phyloP scores from a whole-genome alignment of 805 yeast species.

The Clavispora phyllophila region DNA sequence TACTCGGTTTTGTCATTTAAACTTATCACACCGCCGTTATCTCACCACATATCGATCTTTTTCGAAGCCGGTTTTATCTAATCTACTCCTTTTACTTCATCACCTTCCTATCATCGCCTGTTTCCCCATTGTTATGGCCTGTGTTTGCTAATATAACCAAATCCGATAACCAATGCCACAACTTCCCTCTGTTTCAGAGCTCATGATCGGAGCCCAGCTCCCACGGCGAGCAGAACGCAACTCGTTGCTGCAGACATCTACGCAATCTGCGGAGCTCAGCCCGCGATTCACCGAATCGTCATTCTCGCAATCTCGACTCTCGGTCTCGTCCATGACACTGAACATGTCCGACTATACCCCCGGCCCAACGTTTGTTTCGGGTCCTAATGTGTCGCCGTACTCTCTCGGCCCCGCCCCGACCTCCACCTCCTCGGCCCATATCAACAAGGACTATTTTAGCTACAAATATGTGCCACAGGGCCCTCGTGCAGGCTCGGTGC shows the following conservation, averaged over 20 bases:
- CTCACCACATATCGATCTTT: neutral
- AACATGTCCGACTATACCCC: neutral
- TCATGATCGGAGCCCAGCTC: constrained; percentile 15
- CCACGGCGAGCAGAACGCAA: neutral
- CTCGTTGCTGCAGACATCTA: neutral
- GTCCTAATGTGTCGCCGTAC: neutral
- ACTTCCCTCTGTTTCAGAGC: constrained; percentile 17
- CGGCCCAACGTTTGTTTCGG: neutral
- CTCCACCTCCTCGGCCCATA: neutral
- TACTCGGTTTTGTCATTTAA: neutral
- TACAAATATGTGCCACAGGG: neutral
- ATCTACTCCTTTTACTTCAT: neutral
- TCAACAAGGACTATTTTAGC: neutral
- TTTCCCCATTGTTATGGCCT: neutral
- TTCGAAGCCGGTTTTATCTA: neutral
- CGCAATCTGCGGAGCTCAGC: neutral
- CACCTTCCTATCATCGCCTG: neutral
- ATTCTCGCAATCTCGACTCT: neutral
- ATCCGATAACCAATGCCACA: constrained; percentile 7
- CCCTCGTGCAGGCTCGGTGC: neutral
- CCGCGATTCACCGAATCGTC: neutral
- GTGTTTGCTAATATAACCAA: neutral
- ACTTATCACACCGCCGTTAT: neutral
- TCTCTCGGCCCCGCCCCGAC: neutral
- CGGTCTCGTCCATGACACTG: neutral